phyloP scores from a whole-genome alignment of 225 moss, liverwort and hornwort species.

The Bryoerythrophyllum caledonicum region DNA sequence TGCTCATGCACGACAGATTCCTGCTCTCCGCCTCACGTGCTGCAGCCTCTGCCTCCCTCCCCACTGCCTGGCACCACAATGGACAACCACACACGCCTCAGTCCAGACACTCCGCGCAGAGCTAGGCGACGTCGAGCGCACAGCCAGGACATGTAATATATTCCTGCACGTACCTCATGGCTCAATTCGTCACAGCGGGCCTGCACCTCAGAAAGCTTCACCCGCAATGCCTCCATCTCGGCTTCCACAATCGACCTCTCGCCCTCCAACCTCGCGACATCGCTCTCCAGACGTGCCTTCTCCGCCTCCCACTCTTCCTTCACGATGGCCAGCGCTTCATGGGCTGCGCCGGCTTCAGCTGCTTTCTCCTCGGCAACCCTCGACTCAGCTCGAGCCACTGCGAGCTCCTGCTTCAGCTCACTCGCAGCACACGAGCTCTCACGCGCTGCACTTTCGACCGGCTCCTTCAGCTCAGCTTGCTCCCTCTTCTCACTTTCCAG shows the following conservation, averaged over 20 bases:
- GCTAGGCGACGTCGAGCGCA: neutral
- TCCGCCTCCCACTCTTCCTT: slow-evolving; percentile 48
- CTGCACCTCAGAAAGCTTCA: slow-evolving; percentile 33
- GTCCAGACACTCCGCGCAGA: neutral
- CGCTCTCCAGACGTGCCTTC: slow-evolving; percentile 26
- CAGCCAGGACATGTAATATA: neutral
- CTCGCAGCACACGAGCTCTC: slow-evolving; percentile 17
- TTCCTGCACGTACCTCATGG: slow-evolving; percentile 28
- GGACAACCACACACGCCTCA: neutral
- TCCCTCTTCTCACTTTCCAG: slow-evolving; percentile 32
- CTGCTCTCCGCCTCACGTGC: slow-evolving; percentile 23
- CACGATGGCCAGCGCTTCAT: slow-evolving; percentile 31
- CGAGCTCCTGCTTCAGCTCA: slow-evolving; percentile 38
- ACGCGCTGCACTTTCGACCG: slow-evolving; percentile 24
- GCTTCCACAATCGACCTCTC: slow-evolving; percentile 25
- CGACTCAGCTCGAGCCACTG: slow-evolving; percentile 13
- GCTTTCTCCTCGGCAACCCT: slow-evolving; percentile 31
- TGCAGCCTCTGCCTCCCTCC: slow-evolving; percentile 32
- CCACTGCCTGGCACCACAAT: slow-evolving; percentile 21
- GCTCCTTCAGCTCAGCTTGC: too few species aligned
- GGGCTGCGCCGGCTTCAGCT: slow-evolving; percentile 35
- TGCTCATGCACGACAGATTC: slow-evolving; percentile 34
- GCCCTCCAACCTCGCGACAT: slow-evolving; percentile 13
- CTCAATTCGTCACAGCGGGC: slow-evolving; percentile 24
- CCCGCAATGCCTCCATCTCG: slow-evolving; percentile 24